These are phyloP conservation scores for Cladobotryum protrusum DNA, from an alignment of 2,329 filamentous ascomycete genomes.

Conservation along the genomic window DNA sequence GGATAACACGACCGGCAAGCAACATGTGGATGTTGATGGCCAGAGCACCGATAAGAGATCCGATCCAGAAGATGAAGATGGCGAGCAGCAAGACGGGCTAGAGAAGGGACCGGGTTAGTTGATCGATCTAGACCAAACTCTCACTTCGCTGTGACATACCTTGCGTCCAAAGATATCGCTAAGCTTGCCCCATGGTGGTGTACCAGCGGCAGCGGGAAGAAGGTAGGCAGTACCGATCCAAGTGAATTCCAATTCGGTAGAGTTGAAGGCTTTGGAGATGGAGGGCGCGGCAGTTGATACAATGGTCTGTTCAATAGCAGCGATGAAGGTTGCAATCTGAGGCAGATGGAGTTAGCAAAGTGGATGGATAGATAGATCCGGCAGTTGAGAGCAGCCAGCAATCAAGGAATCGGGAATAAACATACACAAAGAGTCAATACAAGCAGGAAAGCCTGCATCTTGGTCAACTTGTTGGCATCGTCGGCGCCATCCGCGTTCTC, in stretches of 20 bases:
- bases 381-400: too few relatives aligned
- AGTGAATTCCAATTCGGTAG: conserved; percentile 58
- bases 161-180: conserved; percentile 55
- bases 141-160: not conserved
- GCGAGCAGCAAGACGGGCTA: conserved; percentile 43
- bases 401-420: too few relatives aligned
- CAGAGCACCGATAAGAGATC: conserved; percentile 48
- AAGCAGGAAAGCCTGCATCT: too few relatives aligned
- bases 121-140: too few relatives aligned
- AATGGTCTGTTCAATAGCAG: conserved; percentile 54
- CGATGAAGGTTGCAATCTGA: conserved; percentile 34
- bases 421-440: too few relatives aligned
- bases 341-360: too few relatives aligned
- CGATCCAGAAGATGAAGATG: conserved; percentile 47
- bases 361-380: too few relatives aligned
- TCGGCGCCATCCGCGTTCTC: too few relatives aligned
- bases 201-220: conserved; percentile 59
- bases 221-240: conserved; percentile 75
- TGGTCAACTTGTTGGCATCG: too few relatives aligned
- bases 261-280: conserved; percentile 57
- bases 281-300: conserved; percentile 62
- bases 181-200: conserved; percentile 63
- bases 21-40: conserved; percentile 45
- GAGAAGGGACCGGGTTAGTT: too few relatives aligned
- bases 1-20: conserved; percentile 49